Evolutionary conservation across 1,139 yeast genomes (phyloP).

Genomic region (Scheffersomyces cryptocercus): DNA sequence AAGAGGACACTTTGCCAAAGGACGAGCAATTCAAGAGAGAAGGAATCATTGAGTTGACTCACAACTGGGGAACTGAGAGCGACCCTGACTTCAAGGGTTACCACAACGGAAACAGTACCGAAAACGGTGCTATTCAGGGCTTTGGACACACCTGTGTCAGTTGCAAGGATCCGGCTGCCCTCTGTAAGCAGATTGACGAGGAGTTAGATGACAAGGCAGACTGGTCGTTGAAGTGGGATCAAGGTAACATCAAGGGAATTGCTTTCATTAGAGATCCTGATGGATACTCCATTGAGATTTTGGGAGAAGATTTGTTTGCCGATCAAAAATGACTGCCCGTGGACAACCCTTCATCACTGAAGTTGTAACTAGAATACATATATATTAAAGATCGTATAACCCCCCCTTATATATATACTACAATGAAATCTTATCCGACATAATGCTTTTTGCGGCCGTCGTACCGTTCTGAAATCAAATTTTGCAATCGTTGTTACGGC

Average conservation of each 20-base stretch:
- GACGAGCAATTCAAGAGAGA: constrained; percentile 47
- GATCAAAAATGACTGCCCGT: constrained; percentile 1
- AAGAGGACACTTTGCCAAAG: constrained; percentile 33
- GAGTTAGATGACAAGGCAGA: constrained; percentile 32
- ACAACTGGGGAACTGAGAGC: constrained; percentile 91
- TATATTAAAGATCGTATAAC: no score
- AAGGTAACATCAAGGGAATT: constrained; percentile 54
- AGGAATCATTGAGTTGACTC: constrained; percentile 83
- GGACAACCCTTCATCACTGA: not conserved
- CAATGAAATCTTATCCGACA: no score
- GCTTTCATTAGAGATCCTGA: constrained; percentile 92
- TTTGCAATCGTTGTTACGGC: no score
- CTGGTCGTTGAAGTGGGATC: constrained; percentile 54
- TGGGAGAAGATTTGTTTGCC: constrained; percentile 28
- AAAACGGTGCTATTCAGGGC: constrained; percentile 66
- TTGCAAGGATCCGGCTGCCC: constrained; percentile 61
- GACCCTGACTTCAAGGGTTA: constrained; percentile 70
- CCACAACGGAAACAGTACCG: constrained; percentile 74
- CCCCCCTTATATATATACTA: no score
- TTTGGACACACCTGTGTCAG: constrained; percentile 84
- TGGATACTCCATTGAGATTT: constrained; percentile 79
- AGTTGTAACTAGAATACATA: no score
- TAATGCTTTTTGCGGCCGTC: no score
- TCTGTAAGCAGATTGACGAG: constrained; percentile 53
- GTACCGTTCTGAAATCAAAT: no score